Evolutionary conservation across 1,284 basidiomycete genomes (phyloP).

Genomic region (Melampsora americana): DNA sequence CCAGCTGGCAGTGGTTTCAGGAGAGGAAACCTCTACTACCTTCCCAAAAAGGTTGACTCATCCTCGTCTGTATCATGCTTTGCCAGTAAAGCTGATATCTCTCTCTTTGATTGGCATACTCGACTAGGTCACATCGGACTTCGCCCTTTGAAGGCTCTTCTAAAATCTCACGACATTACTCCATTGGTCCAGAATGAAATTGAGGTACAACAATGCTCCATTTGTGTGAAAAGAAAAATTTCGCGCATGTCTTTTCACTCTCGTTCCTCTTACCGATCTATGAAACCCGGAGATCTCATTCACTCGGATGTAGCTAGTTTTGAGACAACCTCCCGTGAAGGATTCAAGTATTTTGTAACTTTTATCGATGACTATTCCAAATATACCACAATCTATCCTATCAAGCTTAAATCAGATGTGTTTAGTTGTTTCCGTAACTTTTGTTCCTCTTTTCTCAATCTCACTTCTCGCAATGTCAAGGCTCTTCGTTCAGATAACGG

Average conservation of each 20-base stretch:
- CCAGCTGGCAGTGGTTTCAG: constrained; percentile 4
- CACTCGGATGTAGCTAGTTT: too few relatives aligned
- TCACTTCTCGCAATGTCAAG: constrained; percentile 51
- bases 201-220: background rate
- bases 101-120: background rate
- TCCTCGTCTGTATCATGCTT: too few relatives aligned
- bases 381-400: background rate
- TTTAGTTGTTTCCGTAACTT: constrained; percentile 51
- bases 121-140: background rate
- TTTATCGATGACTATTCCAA: constrained; percentile 17
- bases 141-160: background rate
- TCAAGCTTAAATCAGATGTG: constrained; percentile 19
- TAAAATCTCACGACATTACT: background rate
- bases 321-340: background rate
- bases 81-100: too few relatives aligned
- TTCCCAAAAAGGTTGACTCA: background rate
- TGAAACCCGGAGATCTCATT: background rate
- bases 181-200: background rate
- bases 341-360: too few relatives aligned
- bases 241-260: background rate
- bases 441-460: constrained; percentile 50
- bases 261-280: background rate
- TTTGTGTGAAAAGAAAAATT: constrained; percentile 15
- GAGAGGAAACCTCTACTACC: constrained; percentile 15
- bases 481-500: constrained; percentile 54